Percentiles rank a stretch among this genome's conserved stretches.
phyloP scores from a whole-genome alignment of 257 asterid genomes.

The Nicotiana tabacum region DNA sequence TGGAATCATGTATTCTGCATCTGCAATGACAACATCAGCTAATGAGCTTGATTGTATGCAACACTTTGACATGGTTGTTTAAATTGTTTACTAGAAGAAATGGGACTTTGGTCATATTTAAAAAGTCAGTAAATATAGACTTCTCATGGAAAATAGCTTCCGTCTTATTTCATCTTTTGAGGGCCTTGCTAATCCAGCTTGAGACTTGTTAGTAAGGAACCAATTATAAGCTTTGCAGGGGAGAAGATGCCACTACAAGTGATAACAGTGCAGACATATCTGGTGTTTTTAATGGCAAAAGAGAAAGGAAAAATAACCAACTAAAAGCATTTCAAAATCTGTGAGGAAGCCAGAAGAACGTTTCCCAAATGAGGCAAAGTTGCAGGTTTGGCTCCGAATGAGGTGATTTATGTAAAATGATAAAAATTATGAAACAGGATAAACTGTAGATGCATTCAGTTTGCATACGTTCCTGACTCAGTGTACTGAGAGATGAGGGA shows the following conservation, averaged over 20 bases:
- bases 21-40: not conserved
- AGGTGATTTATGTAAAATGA: not conserved
- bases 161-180: not conserved
- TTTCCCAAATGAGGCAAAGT: not conserved
- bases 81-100: not conserved
- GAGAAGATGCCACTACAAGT: too few relatives aligned
- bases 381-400: not conserved
- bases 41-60: not conserved
- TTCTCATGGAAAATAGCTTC: not conserved
- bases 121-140: not conserved
- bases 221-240: too few relatives aligned
- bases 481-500: not conserved
- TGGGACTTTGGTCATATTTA: not conserved
- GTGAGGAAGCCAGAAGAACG: not conserved
- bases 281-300: not conserved
- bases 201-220: too few relatives aligned
- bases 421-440: not conserved
- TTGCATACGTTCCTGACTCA: not conserved
- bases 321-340: not conserved
- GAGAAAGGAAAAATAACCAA: not conserved
- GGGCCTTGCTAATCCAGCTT: not conserved
- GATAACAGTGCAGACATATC: too few relatives aligned
- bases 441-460: not conserved
- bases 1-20: not conserved
- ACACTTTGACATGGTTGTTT: not conserved